Evolutionary conservation across 306 rosid genomes (phyloP), one percentile per base, ranked within the genome.

Genomic region (Echinosophora koreensis): DNA sequence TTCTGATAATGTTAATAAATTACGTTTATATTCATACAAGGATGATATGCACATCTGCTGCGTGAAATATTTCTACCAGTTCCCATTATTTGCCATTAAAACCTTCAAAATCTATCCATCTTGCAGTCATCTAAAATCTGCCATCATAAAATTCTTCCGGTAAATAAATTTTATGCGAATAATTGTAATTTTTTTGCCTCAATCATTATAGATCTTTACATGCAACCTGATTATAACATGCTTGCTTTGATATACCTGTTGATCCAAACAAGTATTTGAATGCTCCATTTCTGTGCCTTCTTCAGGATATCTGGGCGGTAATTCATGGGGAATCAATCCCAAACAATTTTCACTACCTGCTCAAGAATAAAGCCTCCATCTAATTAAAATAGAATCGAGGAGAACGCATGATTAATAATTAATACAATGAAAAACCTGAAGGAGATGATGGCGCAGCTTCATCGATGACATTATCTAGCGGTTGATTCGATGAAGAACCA

Each of bases 371-470:
- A 47, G 74, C 83, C 78, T 51, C 66, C 15, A 47, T 77, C 64
- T 77, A 72, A 82, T 44, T 76, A 50, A 61, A 81, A 59, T 35
- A 18, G 51, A 78, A 80, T 44, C 32, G 5, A 65, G 68, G 60
- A 59, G 58, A 41, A 59, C 13, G 5, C 6, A 52, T 54, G 52
- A n/a, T 52, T 58, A 66, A 63, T 7, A 77, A 46, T 15, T 71
- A 78, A 68, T 13, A 15, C 71, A 68, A 74, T 51, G 52, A 5
- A 76, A 71, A 27, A 88, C 97, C 97, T 89, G 98, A 81, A 76
- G 87, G 89, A 35, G 92, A 84, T 4, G 71, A 67, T 63, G 81
- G 87, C 5, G 78, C 77, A 86, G 84, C 83, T 86, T 90, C 94
- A 52, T 82, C 86, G 52, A 77, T 47, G 47, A 51, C 49, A 71